Evolutionary conservation across 1,139 yeast genomes (phyloP).

Genomic region (Geotrichum cucujoidarum): DNA sequence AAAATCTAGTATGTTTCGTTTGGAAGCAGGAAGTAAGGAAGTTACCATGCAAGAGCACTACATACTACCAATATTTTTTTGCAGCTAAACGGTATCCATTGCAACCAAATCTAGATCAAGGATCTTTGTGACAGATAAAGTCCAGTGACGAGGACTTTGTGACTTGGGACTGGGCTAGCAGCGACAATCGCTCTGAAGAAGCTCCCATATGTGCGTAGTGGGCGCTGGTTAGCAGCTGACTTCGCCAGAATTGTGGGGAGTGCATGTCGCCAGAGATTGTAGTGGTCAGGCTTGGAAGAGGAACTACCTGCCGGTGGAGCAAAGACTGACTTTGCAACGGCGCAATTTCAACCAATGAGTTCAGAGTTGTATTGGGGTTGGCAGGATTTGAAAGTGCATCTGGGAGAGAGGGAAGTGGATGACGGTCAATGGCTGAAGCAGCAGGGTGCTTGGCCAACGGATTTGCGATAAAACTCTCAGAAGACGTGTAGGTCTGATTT

Average conservation of each 20-base stretch:
- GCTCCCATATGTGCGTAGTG: neutral
- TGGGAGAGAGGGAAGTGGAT: constrained; percentile 14
- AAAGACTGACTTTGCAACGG: constrained; percentile 3
- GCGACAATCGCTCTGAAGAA: neutral
- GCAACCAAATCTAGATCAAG: too few species aligned
- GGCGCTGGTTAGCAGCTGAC: neutral
- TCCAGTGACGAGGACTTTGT: constrained; percentile 1
- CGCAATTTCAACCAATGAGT: constrained; percentile 14
- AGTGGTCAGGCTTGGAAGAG: constrained; percentile 9
- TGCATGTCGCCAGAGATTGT: neutral
- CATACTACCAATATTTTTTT: too few species aligned
- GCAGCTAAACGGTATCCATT: too few species aligned
- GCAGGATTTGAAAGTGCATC: constrained; percentile 8
- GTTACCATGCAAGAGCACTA: too few species aligned
- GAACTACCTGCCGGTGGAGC: constrained; percentile 1
- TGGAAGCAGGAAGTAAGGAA: too few species aligned
- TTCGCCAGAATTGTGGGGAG: neutral
- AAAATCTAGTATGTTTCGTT: too few species aligned
- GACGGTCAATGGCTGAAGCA: neutral
- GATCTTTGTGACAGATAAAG: constrained; percentile 2
- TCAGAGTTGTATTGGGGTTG: neutral
- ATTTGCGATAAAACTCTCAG: neutral
- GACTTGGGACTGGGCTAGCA: neutral
- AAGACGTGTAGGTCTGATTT: neutral
- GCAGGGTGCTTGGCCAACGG: neutral